Evolutionary conservation across 306 rosid species (phyloP), one percentile per base, ranked within the genome.

Genomic region (Rosa lucieae): DNA sequence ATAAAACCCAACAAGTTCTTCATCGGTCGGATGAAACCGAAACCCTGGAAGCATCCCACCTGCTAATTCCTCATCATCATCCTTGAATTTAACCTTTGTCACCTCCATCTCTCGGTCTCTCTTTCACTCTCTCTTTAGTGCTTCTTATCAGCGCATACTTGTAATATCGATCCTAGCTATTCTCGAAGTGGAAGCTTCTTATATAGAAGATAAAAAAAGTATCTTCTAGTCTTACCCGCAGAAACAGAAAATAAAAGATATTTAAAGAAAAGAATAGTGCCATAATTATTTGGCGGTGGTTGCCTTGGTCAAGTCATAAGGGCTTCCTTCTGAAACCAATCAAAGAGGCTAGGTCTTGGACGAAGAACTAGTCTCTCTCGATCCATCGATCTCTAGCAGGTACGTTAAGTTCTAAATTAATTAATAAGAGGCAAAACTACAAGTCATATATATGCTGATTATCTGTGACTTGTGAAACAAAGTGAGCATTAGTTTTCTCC

Each of bases 1-100:
- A 85, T 92, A 94, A 89, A 92, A 94, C 51, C 97, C 95, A 23
- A 94, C 92, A 77, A 94, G 98, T 70, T 94, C 98, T 79, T 94
- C 97, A 49, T 94, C 97, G 0, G 98, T 94, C 12, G 98, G 98
- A 68, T 94, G 93, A 80, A 94, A 94, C 73, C 98, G 90, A 71
- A 89, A 94, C 62, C 98, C 98, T 1, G 98, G 98, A 83, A 91
- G 97, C 46, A 71, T 83, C 70, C 62, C 88, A 79, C 86, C 78
- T 37, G 44, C 46, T 66, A 35, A 15, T 14, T 85, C 86, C 7
- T 85, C 90, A 15, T 85, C 89, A 21, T 83, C 84, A 10, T 75
- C 5, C 11, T 3, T 67, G 49, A 42, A 17, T 76, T 61, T 80
- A 2, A 62, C 75, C 70, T 79, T 85, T 21, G 70, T 23, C 66